Base-by-base conservation (phyloP, 2,329 filamentous ascomycete genomes). In the Fragosphaeria purpurea region DNA sequence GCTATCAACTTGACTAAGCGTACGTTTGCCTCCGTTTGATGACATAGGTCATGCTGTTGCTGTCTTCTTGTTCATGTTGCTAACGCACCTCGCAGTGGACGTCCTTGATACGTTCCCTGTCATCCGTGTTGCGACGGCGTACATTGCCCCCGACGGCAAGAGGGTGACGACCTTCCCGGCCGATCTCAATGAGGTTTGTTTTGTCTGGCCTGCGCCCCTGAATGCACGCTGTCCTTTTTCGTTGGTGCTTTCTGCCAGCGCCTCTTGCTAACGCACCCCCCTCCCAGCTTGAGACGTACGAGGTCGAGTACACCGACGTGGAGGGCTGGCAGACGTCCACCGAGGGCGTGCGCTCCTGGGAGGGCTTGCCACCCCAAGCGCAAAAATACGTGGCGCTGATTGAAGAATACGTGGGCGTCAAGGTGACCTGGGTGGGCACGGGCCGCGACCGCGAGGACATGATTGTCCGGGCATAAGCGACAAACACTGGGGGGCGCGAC, bases 41-140 rank as follows among this genome's bases (percentile, higher is more conserved):
- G 22, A 22, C 35, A 7, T 37, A 3, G 35, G 11, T 37, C 35
- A 7, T 37, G 11, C 35, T 37, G 35, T 47, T 53, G 37, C 34
- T 43, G 35, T 13, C 35, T 10, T 13, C 44, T 30, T 10, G 34
- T 41, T 40, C 40, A 48, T 22, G 2, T 12, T 64, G 7, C 73
- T 61, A 74, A 74, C 62, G 63, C 72, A 11, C 4, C 46, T 73
- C 66, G 50, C 74, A 80, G 66, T 86, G 30, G 83, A 87, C 58
- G 75, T 88, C 39, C 73, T 89, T 12, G 85, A 89, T 63, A 78
- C 78, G 35, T 88, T 95, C 63, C 73, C 78, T 8, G 82, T 80
- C 60, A 77, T 94, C 67, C 86, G 89, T 51, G 73, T 87, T 47
- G 85, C 85, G 13, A 78, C 85, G 11, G 81, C 79, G 2, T 95